Evolutionary conservation across 805 yeast genomes (phyloP), one percentile per base, ranked within the genome.

Genomic region (Priceomyces castillae): DNA sequence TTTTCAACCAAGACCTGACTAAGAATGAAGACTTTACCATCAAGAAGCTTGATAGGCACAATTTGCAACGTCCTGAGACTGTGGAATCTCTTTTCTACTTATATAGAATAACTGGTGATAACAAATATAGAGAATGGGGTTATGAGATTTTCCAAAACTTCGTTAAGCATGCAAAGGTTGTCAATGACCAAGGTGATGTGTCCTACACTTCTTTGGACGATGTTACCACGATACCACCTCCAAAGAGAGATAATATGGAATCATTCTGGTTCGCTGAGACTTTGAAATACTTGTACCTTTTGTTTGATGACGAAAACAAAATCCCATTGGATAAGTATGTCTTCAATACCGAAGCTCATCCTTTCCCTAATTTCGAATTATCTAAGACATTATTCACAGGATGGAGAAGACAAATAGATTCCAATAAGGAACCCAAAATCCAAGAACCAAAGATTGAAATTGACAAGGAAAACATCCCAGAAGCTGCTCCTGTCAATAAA

Each of bases 251-350:
- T 62, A 87, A 86, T 57, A 78, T 86, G 80, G 97, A 90, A 64
- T 84, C 95, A 16, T 89, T 88, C 71, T 90, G 97, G 97, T 73
- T 87, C 40, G 90, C 96, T 2, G 97, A 90, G 62, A 90, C 97
- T 3, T 74, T 90, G 59, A 90, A 90, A 64, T 90, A 90, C 64
- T 70, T 90, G 33, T 87, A 87, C 56, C 65, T 88, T 44, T 67
- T 89, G 49, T 89, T 89, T 64, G 94, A 86, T 50, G 81, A 80
- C 52, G 73, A 73, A 14, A 71, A 76, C 48, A 73, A 80, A 43
- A 65, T 86, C 49, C 89, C 90, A 23, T 67, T 90, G 52, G 78
- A 78, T 37, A 66, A 81, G 45, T 76, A 82, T 42, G 89, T 90
- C 4, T 88, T 87, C 72, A 90, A 88, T 66, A 89, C 97, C 1